Evolutionary conservation across 1,139 yeast species (phyloP).

Genomic region (Pneumocystis murina): DNA sequence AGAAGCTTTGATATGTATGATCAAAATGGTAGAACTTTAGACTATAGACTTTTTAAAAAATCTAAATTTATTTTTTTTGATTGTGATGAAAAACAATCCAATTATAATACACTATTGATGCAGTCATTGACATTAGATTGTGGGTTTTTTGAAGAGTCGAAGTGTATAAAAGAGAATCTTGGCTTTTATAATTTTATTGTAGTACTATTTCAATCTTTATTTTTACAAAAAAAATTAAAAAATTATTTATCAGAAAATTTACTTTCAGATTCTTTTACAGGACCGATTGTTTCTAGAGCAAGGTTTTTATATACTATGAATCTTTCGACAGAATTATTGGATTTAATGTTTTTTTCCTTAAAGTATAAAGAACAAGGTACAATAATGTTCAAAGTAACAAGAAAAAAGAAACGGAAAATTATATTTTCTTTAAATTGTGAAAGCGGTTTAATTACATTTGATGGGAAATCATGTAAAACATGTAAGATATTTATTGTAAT

Average conservation of each 20-base stretch:
- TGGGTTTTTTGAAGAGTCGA: background rate
- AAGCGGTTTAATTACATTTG: constrained; percentile 39
- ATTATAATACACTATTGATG: background rate
- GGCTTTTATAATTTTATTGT: background rate
- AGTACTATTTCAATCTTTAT: background rate
- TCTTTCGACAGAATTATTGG: background rate
- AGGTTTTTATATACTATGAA: background rate
- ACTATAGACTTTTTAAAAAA: background rate
- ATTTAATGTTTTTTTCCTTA: background rate
- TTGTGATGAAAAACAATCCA: background rate
- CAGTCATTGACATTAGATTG: background rate
- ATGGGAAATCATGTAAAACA: constrained; percentile 24
- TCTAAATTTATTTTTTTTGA: background rate
- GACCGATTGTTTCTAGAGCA: background rate
- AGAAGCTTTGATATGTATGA: background rate
- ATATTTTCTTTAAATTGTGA: constrained; percentile 33
- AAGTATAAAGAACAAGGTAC: background rate
- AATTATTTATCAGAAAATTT: background rate
- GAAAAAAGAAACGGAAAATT: constrained; percentile 46
- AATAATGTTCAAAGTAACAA: constrained; percentile 45
- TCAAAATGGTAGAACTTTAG: background rate
- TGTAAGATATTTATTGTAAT: background rate
- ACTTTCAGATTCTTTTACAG: background rate
- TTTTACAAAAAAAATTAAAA: background rate
- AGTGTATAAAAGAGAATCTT: background rate